phyloP scores from a whole-genome alignment of 2,329 filamentous ascomycete genomes.

The Cercospora sesami region DNA sequence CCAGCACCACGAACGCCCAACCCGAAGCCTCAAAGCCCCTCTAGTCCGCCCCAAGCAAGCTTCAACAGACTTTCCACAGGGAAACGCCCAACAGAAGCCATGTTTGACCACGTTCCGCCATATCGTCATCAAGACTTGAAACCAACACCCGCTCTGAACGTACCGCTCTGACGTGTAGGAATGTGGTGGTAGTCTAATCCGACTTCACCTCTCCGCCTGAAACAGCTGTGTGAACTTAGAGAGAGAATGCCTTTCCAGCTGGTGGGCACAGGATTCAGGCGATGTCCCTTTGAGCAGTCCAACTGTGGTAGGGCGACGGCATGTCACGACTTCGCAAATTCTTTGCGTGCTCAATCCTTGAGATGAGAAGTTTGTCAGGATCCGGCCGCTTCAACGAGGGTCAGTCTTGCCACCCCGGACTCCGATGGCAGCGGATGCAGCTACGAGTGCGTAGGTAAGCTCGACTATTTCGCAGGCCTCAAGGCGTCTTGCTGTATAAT shows the following conservation, averaged over 20 bases:
- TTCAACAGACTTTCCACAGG: neutral
- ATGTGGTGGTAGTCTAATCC: neutral
- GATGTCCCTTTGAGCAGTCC: neutral
- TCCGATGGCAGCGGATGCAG: neutral
- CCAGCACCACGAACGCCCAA: neutral
- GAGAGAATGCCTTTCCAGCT: neutral
- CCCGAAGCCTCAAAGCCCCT: neutral
- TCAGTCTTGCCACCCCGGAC: neutral
- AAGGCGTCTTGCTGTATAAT: neutral
- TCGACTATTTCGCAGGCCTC: neutral
- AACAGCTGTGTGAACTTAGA: neutral
- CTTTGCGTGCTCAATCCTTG: neutral
- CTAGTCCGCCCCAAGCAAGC: neutral
- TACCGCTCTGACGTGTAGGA: neutral
- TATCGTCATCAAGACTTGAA: neutral
- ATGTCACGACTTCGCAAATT: neutral
- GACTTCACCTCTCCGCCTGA: conserved; percentile 1
- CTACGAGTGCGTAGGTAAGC: neutral
- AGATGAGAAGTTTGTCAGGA: neutral
- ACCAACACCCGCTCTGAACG: neutral
- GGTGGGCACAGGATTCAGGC: neutral
- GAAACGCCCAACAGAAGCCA: conserved; percentile 6
- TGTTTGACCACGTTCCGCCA: conserved; percentile 11
- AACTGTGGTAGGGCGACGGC: neutral
- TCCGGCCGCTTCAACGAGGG: neutral